Evolutionary conservation across 768 basidiomycete species (phyloP).

Genomic region (Boletus rubescentipes): DNA sequence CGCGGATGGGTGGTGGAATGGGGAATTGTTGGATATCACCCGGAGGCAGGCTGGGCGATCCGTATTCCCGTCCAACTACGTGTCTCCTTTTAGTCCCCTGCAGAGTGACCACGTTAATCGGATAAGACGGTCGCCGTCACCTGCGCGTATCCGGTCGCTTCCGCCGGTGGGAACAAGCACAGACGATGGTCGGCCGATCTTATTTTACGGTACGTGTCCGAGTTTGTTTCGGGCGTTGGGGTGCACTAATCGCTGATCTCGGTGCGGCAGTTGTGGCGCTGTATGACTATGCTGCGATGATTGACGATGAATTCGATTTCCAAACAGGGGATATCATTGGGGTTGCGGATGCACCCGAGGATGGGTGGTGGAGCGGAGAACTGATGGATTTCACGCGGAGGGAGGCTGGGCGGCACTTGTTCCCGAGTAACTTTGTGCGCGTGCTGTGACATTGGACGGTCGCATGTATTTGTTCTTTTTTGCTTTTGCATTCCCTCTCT

Average conservation of each 20-base stretch:
- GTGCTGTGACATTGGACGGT: too few relatives aligned
- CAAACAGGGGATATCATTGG: conserved; percentile 94
- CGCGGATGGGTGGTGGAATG: conserved; percentile 98
- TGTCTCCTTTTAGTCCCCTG: conserved; percentile 31
- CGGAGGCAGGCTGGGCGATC: conserved; percentile 68
- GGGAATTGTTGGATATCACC: conserved; percentile 73
- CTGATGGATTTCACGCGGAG: conserved; percentile 74
- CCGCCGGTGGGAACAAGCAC: neutral
- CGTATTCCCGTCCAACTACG: conserved; percentile 89
- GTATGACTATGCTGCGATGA: conserved; percentile 82
- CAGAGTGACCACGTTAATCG: too few relatives aligned
- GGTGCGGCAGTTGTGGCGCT: conserved; percentile 77
- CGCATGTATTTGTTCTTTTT: too few relatives aligned
- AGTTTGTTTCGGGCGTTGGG: too few relatives aligned
- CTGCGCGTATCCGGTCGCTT: too few relatives aligned
- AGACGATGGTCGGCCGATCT: neutral
- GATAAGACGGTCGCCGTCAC: conserved; percentile 51
- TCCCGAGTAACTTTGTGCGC: conserved; percentile 84
- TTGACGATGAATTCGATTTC: conserved; percentile 95
- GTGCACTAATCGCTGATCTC: too few relatives aligned
- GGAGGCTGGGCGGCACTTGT: conserved; percentile 70
- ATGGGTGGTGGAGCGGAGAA: conserved; percentile 98
- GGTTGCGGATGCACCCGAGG: conserved; percentile 90
- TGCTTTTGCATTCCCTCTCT: neutral
- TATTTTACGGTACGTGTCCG: neutral